Evolutionary conservation across 768 basidiomycete genomes (phyloP).

Genomic region (Suillus placidus): DNA sequence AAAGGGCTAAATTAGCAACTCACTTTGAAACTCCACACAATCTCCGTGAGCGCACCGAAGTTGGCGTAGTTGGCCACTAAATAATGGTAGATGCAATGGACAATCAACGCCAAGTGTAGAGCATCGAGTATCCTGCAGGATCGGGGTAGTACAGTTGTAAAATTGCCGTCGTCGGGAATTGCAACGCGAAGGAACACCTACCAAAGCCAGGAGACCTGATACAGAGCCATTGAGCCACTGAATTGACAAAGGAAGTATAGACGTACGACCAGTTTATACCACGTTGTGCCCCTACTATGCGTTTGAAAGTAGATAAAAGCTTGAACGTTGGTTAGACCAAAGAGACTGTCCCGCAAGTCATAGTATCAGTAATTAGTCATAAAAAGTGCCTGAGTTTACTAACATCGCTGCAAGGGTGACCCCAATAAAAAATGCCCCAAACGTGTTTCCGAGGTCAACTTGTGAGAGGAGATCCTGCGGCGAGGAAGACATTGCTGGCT

Average conservation of each 20-base stretch:
- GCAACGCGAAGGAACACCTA: neutral
- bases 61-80: neutral
- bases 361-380: neutral
- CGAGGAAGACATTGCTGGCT: neutral
- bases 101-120: neutral
- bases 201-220: neutral
- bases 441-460: neutral
- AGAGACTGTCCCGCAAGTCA: neutral
- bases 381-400: neutral
- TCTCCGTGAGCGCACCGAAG: neutral
- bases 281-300: no score
- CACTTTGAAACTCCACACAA: slow-evolving; percentile 1
- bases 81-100: neutral
- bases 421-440: neutral
- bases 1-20: neutral
- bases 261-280: neutral
- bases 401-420: neutral
- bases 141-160: neutral
- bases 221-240: neutral
- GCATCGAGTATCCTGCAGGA: neutral
- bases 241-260: neutral
- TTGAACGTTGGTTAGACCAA: slow-evolving; percentile 3
- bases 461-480: neutral
- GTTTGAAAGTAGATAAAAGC: neutral
- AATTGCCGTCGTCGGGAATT: neutral